Base-by-base conservation (phyloP, 2,329 filamentous ascomycete genomes). In the Colletotrichum sp. region DNA sequence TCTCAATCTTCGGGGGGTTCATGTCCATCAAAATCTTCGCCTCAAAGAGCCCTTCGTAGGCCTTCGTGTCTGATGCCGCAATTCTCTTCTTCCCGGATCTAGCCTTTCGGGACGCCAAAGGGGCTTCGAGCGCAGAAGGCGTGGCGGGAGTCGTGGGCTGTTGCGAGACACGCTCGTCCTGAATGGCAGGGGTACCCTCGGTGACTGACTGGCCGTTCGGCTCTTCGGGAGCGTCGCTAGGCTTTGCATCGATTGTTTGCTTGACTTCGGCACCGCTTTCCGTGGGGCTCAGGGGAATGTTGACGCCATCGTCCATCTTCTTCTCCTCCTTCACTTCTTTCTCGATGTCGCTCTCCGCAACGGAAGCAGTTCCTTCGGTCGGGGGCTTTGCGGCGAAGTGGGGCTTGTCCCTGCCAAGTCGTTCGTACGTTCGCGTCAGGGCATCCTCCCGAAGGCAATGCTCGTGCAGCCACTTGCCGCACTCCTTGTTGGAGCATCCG, bases 381-480 rank as follows among this genome's bases (percentile, higher is more conserved):
- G 65, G 70, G 70, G 84, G 68, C n/a, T 82, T 83, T 24, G 83
- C 80, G 15, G 83, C 79, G 55, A 85, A 81, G 79, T 91, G 89
- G 4, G 90, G 89, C 77, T 86, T 89, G 73, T 89, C 86, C 67
- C 82, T 85, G 49, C 90, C 89, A 9, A 92, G 84, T 69, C 86
- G 86, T 34, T 88, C 84, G 80, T 86, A 91, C 1, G 89, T 88
- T 34, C 85, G 85, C 80, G 86, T 83, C 15, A 93, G 85, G 6
- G 89, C 86, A 16, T 91, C 88, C 78, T 92, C 88, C 36, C 88
- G 85, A n/a, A 94, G 85, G 79, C 92, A 94, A 62, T 92, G 89
- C 72, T 91, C 88, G 79, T 94, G 92, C 75, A 93, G 88, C 92
- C 92, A 93, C 70, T 87, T 88, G 68, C 87, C 88, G 81, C 92